A percentile compares a stretch with the other conserved stretches of the same genome.
Conservation (phyloP, 2,329 filamentous ascomycete species). For the Aspergillus glaucus region DNA sequence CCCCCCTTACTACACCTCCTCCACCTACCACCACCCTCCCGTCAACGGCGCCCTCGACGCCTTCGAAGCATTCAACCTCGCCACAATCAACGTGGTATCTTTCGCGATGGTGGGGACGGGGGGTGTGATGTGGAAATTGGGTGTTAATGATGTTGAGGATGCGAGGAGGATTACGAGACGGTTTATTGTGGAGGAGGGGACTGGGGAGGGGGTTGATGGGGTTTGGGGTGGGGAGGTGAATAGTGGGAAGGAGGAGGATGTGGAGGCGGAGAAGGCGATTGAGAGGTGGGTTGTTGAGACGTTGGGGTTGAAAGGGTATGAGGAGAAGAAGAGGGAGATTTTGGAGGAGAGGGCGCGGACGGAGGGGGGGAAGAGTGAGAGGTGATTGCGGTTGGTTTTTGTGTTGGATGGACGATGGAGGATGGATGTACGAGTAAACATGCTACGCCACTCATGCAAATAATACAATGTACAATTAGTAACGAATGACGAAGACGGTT, state of each 20-base stretch:
- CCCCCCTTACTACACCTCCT: constrained; percentile 63
- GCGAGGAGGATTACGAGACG: constrained; percentile 54
- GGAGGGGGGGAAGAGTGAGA: background rate
- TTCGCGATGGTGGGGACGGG: constrained; percentile 70
- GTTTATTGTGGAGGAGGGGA: constrained; percentile 4
- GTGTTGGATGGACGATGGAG: background rate
- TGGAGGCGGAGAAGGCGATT: constrained; percentile 47
- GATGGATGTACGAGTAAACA: background rate
- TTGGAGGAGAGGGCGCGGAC: constrained; percentile 2
- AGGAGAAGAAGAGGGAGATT: constrained; percentile 7
- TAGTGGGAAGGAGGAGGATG: constrained; percentile 24
- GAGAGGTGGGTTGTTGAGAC: constrained; percentile 48
- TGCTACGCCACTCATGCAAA: background rate
- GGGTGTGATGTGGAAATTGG: constrained; percentile 67
- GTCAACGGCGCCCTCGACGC: constrained; percentile 67
- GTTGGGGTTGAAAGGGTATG: constrained; percentile 38
- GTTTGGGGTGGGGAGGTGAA: constrained; percentile 40
- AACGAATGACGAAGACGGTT: background rate
- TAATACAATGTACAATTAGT: background rate
- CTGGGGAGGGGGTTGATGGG: constrained; percentile 52
- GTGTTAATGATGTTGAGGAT: constrained; percentile 65
- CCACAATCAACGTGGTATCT: constrained; percentile 76
- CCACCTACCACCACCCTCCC: constrained; percentile 35
- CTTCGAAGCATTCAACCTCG: constrained; percentile 73
- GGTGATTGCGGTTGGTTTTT: background rate